Conservation (phyloP, 306 rosid genomes). For the Abrus precatorius region DNA sequence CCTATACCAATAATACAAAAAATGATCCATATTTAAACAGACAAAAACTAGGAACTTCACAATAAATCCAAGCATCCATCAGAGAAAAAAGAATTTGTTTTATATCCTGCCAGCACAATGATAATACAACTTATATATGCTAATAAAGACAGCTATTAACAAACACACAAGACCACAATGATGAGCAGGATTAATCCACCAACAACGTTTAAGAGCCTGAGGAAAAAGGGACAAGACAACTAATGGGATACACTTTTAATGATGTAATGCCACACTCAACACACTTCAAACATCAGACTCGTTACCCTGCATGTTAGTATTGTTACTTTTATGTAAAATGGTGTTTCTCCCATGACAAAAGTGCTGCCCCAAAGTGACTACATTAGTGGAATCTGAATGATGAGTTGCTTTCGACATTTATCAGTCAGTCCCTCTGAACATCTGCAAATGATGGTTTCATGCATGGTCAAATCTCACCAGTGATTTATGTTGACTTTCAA, state of each 20-base stretch:
- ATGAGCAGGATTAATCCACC: too few relatives aligned
- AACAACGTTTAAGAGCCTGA: too few relatives aligned
- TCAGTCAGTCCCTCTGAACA: not conserved
- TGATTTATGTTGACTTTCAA: slow-evolving; percentile 15
- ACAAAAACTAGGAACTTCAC: not conserved
- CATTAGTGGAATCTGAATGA: slow-evolving; percentile 1
- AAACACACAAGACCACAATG: too few relatives aligned
- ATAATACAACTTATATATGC: slow-evolving; percentile 5
- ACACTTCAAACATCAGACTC: too few relatives aligned
- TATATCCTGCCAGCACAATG: not conserved
- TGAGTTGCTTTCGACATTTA: not conserved
- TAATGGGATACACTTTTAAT: not conserved
- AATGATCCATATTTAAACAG: slow-evolving; percentile 9
- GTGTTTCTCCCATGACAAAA: slow-evolving; percentile 25
- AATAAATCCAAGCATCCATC: slow-evolving; percentile 25
- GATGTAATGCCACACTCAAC: too few relatives aligned
- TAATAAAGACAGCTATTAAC: too few relatives aligned
- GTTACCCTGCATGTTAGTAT: not conserved
- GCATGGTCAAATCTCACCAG: not conserved
- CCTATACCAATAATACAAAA: not conserved
- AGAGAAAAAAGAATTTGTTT: not conserved
- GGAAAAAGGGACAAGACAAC: too few relatives aligned
- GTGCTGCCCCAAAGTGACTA: slow-evolving; percentile 4
- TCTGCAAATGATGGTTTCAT: not conserved
- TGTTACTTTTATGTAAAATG: not conserved